phyloP scores from a whole-genome alignment of 176 grass and related monocot species.

The Sorghum bicolor region DNA sequence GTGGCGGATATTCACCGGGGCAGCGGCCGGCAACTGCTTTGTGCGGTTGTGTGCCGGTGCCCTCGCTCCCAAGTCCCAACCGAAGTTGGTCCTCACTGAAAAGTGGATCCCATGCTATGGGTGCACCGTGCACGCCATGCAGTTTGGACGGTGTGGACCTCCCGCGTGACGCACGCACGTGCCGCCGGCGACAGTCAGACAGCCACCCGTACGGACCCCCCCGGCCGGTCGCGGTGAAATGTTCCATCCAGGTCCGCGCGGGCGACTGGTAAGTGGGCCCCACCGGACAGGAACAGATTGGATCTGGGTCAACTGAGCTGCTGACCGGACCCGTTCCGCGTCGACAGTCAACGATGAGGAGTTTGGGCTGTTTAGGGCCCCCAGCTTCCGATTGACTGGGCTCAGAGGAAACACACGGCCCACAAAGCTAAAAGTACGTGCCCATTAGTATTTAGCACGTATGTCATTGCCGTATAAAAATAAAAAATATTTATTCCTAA shows the following conservation, averaged over 20 bases:
- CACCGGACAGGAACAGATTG: neutral
- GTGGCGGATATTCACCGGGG: constrained; percentile 30
- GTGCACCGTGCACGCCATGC: neutral
- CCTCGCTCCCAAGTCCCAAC: neutral
- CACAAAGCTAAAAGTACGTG: too few species aligned
- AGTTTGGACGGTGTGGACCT: neutral
- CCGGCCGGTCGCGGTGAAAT: neutral
- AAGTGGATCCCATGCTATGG: accelerated
- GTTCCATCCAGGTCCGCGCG: too few species aligned
- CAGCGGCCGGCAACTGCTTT: neutral
- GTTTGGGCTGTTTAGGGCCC: too few species aligned
- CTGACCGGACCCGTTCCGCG: neutral
- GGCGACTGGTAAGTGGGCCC: too few species aligned
- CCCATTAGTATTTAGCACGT: too few species aligned
- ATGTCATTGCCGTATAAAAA: too few species aligned
- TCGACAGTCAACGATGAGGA: too few species aligned
- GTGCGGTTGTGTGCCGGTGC: neutral
- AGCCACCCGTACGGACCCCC: neutral
- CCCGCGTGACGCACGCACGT: neutral
- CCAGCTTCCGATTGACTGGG: too few species aligned
- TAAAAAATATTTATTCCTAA: too few species aligned
- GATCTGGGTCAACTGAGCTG: neutral
- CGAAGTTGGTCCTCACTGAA: accelerated
- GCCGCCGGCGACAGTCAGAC: neutral
- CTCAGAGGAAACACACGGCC: too few species aligned